These are phyloP conservation scores for Coniferiporia sulphurascens DNA, from an alignment of 1,284 basidiomycete species.

Conservation along the genomic window DNA sequence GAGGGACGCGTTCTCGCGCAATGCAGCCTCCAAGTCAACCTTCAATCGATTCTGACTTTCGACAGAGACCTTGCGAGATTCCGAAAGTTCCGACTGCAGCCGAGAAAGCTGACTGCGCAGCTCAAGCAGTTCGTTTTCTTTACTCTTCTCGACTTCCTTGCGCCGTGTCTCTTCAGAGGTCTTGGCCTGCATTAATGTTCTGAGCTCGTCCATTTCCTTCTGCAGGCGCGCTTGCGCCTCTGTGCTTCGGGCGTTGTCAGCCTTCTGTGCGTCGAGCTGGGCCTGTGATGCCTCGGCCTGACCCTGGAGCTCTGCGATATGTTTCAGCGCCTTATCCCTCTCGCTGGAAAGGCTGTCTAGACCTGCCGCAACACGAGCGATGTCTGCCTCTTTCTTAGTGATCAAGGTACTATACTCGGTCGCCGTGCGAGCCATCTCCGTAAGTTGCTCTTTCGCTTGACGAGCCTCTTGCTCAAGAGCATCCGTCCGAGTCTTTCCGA, in stretches of 20 bases:
- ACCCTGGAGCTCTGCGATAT: constrained; percentile 62
- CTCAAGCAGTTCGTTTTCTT: constrained; percentile 76
- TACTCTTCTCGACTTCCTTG: constrained; percentile 81
- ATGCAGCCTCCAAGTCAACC: constrained; percentile 57
- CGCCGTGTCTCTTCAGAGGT: constrained; percentile 82
- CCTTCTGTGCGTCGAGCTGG: constrained; percentile 62
- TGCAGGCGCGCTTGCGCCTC: constrained; percentile 61
- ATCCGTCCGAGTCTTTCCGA: constrained; percentile 54
- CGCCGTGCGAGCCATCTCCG: constrained; percentile 73
- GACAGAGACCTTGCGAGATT: constrained; percentile 49
- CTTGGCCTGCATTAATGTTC: constrained; percentile 78
- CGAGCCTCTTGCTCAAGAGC: constrained; percentile 63
- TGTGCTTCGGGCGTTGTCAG: constrained; percentile 52
- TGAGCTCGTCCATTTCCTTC: constrained; percentile 82
- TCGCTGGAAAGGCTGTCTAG: constrained; percentile 50
- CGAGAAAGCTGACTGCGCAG: constrained; percentile 65
- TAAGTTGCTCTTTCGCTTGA: constrained; percentile 72
- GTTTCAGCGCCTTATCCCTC: constrained; percentile 48
- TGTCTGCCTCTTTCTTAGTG: constrained; percentile 73
- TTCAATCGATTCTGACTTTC: constrained; percentile 67
- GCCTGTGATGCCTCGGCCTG: constrained; percentile 65
- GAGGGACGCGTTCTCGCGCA: constrained; percentile 53
- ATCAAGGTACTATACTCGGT: constrained; percentile 79
- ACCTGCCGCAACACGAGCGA: constrained; percentile 55
- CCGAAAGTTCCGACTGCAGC: constrained; percentile 57